Percentiles rank a stretch among this genome's conserved stretches.
phyloP scores from a whole-genome alignment of 495 filamentous ascomycete genomes.

The Gamarada debralockiae region DNA sequence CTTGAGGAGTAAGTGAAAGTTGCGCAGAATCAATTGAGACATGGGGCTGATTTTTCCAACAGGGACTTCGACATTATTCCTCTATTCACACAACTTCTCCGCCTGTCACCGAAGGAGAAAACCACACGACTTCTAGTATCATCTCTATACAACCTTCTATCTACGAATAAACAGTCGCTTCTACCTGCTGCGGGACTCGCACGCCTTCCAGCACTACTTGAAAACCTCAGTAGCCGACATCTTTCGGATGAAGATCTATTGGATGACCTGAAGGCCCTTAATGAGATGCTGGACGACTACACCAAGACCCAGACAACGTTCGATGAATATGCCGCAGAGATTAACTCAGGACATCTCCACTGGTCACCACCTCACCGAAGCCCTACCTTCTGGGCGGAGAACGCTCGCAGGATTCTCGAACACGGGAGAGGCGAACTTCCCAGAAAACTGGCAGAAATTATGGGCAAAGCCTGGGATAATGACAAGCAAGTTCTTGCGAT shows the following conservation, averaged over 20 bases:
- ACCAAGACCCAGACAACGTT: conserved; percentile 96
- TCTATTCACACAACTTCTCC: conserved; percentile 84
- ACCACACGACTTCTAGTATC: conserved; percentile 88
- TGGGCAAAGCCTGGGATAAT: conserved; percentile 80
- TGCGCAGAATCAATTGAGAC: background rate
- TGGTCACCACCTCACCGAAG: conserved; percentile 96
- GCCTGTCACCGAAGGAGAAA: conserved; percentile 95
- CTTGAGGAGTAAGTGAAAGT: conserved; percentile 67
- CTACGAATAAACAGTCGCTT: conserved; percentile 69
- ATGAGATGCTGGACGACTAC: conserved; percentile 83
- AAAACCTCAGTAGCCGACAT: conserved; percentile 78
- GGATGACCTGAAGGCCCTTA: conserved; percentile 75
- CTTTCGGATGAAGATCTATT: conserved; percentile 84
- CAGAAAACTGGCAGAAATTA: conserved; percentile 81
- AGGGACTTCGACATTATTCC: conserved; percentile 91
- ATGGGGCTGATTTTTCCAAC: background rate
- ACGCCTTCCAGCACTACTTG: conserved; percentile 74
- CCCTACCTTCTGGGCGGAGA: conserved; percentile 88
- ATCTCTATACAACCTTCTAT: conserved; percentile 81
- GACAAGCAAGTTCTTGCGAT: conserved; percentile 97
- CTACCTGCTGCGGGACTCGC: conserved; percentile 79
- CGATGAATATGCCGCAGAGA: conserved; percentile 89
- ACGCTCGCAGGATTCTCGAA: conserved; percentile 89
- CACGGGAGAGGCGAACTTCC: conserved; percentile 73
- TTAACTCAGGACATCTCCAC: conserved; percentile 82